Percentiles rank a stretch among this genome's conserved stretches.
Conservation (phyloP, 1,139 yeast genomes). For the Spencermartinsiella ligniputridi region DNA sequence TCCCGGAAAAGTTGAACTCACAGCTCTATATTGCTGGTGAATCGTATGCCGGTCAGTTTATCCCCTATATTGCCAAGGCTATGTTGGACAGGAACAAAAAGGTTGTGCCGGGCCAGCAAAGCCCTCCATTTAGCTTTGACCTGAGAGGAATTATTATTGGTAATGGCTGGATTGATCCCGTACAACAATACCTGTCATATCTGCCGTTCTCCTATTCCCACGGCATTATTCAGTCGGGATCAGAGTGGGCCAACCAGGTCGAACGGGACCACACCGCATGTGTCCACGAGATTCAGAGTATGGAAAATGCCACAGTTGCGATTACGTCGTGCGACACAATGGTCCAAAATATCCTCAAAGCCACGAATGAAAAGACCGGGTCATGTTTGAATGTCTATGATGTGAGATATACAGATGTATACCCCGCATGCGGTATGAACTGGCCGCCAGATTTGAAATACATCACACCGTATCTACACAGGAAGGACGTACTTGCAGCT, state of each 20-base stretch:
- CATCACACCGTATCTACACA: constrained; percentile 58
- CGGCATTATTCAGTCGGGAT: constrained; percentile 45
- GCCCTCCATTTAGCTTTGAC: constrained; percentile 5
- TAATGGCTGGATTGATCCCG: constrained; percentile 96
- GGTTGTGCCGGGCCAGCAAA: constrained; percentile 20
- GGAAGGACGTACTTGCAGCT: constrained; percentile 51
- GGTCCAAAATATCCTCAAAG: constrained; percentile 21
- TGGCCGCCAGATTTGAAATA: constrained; percentile 79
- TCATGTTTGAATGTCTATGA: constrained; percentile 82
- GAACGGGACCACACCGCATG: constrained; percentile 32
- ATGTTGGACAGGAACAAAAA: constrained; percentile 48
- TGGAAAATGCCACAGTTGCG: constrained; percentile 28
- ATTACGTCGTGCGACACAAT: constrained; percentile 30
- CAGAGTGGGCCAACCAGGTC: constrained; percentile 28
- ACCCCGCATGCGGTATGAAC: constrained; percentile 85
- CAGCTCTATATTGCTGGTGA: constrained; percentile 87
- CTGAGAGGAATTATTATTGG: constrained; percentile 77
- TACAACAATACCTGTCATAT: constrained; percentile 75
- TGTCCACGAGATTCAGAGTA: constrained; percentile 28
- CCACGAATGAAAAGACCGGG: constrained; percentile 22
- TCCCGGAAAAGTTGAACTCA: constrained; percentile 66
- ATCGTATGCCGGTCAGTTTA: constrained; percentile 95
- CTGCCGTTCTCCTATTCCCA: constrained; percentile 64
- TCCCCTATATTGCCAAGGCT: constrained; percentile 77
- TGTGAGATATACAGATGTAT: constrained; percentile 61